Percentiles rank a stretch among this genome's conserved stretches.
Conservation (phyloP, 2,329 filamentous ascomycete genomes). For the Ophioceras dolichostomum region DNA sequence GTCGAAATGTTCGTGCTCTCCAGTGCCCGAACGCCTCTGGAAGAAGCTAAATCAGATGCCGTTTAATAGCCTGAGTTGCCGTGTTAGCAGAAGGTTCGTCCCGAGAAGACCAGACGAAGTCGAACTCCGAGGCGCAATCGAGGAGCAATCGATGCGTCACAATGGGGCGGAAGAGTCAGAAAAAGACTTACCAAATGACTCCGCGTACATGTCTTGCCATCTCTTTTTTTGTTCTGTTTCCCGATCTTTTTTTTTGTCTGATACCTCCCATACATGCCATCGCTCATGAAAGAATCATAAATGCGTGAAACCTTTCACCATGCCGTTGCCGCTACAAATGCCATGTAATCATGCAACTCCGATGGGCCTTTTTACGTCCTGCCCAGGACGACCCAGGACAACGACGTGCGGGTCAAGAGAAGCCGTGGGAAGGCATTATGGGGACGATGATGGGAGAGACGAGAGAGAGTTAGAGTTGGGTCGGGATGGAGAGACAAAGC, state of each 20-base stretch:
- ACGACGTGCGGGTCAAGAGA: background rate
- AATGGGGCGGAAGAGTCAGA: background rate
- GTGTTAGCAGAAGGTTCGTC: background rate
- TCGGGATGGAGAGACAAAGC: too few relatives aligned
- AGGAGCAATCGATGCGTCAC: background rate
- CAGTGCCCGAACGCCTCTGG: background rate
- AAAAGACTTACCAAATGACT: background rate
- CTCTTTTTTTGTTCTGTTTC: background rate
- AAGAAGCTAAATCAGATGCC: background rate
- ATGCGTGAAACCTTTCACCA: slow-evolving; percentile 1
- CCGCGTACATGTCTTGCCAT: background rate
- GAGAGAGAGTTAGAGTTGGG: too few relatives aligned
- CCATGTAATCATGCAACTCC: slow-evolving; percentile 1
- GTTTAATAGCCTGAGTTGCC: background rate
- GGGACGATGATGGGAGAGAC: too few relatives aligned
- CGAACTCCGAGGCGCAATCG: background rate
- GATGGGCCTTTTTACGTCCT: slow-evolving; percentile 3
- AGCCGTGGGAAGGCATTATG: background rate
- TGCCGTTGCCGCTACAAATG: slow-evolving; percentile 1
- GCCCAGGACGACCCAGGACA: slow-evolving; percentile 2
- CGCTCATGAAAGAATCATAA: slow-evolving; percentile 4
- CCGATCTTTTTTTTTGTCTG: background rate
- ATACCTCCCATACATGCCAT: background rate
- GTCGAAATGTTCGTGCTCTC: background rate
- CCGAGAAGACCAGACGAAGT: background rate